Percentiles rank a stretch among this genome's conserved stretches.
phyloP scores from a whole-genome alignment of 306 rosid genomes.

The Spatholobus suberectus region DNA sequence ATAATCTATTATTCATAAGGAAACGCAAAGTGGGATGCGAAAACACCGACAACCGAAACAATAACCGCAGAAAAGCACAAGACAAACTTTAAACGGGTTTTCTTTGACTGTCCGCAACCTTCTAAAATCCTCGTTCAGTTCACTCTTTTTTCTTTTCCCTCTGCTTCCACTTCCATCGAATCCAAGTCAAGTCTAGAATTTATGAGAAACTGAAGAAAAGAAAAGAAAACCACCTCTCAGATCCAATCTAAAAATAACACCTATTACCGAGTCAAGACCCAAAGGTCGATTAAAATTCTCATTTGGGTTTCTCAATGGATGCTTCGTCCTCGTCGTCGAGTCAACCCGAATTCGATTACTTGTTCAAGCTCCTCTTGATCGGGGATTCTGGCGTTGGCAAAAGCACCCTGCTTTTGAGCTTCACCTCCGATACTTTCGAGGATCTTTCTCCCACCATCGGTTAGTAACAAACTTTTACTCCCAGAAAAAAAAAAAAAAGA shows the following conservation, averaged over 20 bases:
- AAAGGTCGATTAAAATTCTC: background rate
- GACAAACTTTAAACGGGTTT: background rate
- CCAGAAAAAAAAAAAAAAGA: no score
- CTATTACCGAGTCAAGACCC: background rate
- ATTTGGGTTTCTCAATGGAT: constrained; percentile 51
- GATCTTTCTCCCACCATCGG: constrained; percentile 94
- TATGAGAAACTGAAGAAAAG: background rate
- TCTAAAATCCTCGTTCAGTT: background rate
- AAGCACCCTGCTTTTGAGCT: constrained; percentile 75
- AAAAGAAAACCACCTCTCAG: background rate
- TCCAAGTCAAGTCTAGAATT: constrained; percentile 4
- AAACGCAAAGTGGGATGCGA: background rate
- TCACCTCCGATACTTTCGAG: constrained; percentile 71
- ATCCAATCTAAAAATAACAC: background rate
- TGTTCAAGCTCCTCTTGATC: constrained; percentile 80
- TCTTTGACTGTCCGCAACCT: constrained; percentile 41
- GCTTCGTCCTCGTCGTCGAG: constrained; percentile 57
- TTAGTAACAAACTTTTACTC: constrained; percentile 7
- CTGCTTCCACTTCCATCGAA: background rate
- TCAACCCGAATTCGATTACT: constrained; percentile 73
- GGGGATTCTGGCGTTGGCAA: constrained; percentile 94
- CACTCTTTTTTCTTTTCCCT: background rate
- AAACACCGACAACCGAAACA: background rate
- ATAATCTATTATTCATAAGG: no score
- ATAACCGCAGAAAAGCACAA: background rate